Base-by-base conservation (phyloP, 2,329 filamentous ascomycete genomes). In the Colletotrichum chlorophyti region DNA sequence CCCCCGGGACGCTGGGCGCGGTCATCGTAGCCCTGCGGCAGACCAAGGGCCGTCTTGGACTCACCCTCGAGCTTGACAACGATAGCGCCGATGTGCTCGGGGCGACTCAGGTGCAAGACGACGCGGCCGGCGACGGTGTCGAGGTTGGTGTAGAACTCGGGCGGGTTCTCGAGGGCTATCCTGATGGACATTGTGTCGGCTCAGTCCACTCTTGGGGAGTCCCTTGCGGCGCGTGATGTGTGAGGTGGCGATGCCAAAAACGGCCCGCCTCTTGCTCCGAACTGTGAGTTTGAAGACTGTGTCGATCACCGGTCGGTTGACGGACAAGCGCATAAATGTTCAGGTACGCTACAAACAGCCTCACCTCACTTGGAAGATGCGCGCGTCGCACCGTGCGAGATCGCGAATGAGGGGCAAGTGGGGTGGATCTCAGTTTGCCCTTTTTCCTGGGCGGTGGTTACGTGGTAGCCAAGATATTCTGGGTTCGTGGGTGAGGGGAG, bases 1-100 rank as follows among this genome's bases (percentile, higher is more conserved):
- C 76, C 61, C 68, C 77, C 68, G 69, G 74, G 70, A 73, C 53
- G 61, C 21, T 47, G 34, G 15, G 24, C 24, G 17, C 55, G 53
- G 15, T 63, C 59, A 21, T 74, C 69, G 69, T 78, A 71, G 71
- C 78, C 70, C 68, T 76, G 64, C 65, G 84, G 75, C 62, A 83
- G 70, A 73, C 77, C 71, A 14, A 92, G 74, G 38, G 88, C 82
- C 5, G 90, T 93, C 62, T 82, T 83, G 43, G 87, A 87, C 74
- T 95, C 90, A 65, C 91, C 91, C 70, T 95, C 91, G 27, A 95
- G 84, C 77, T 95, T 95, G 68, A 94, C 90, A 32, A 91, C 80
- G 62, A 95, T 87, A 49, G 86, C 89, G 45, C 85, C 85, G 46
- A 94, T 81, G 53, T 83, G 80, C 71, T 94, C 91, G 51, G 90